phyloP scores from a whole-genome alignment of 1,139 yeast genomes.

The Hansenula anomala region DNA sequence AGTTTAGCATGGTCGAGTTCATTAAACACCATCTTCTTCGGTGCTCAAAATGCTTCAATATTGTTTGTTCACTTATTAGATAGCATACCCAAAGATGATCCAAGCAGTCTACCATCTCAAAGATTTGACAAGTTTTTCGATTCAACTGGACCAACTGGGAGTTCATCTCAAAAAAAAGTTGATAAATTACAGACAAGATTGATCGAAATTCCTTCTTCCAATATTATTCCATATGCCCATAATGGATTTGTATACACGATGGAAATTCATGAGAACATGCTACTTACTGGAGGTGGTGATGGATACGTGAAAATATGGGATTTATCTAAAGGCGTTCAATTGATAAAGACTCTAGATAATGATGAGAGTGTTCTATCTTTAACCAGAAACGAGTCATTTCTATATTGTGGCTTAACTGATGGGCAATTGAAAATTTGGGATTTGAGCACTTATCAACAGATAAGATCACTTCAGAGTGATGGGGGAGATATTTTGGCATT shows the following conservation, averaged over 20 bases:
- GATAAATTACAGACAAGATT: conserved; percentile 26
- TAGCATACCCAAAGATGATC: conserved; percentile 26
- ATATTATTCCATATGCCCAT: conserved; percentile 79
- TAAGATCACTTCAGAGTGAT: conserved; percentile 50
- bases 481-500: conserved; percentile 44
- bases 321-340: conserved; percentile 17
- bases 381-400: conserved; percentile 53
- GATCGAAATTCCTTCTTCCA: conserved; percentile 63
- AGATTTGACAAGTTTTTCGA: conserved; percentile 88
- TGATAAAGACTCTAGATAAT: conserved; percentile 40
- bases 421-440: conserved; percentile 84
- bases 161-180: conserved; percentile 2
- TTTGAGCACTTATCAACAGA: conserved; percentile 67
- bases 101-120: conserved; percentile 63
- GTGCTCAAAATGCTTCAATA: conserved; percentile 89
- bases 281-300: conserved; percentile 85
- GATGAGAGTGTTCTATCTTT: conserved; percentile 69
- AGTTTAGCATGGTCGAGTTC: conserved; percentile 68
- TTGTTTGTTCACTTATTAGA: conserved; percentile 50
- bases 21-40: conserved; percentile 65
- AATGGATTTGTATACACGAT: conserved; percentile 84
- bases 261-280: conserved; percentile 33
- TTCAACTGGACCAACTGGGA: conserved; percentile 81
- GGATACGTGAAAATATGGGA: conserved; percentile 81
- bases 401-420: conserved; percentile 74